Percentiles rank a stretch among this genome's conserved stretches.
phyloP scores from a whole-genome alignment of 1,284 basidiomycete genomes.

The Naganishia sp. region DNA sequence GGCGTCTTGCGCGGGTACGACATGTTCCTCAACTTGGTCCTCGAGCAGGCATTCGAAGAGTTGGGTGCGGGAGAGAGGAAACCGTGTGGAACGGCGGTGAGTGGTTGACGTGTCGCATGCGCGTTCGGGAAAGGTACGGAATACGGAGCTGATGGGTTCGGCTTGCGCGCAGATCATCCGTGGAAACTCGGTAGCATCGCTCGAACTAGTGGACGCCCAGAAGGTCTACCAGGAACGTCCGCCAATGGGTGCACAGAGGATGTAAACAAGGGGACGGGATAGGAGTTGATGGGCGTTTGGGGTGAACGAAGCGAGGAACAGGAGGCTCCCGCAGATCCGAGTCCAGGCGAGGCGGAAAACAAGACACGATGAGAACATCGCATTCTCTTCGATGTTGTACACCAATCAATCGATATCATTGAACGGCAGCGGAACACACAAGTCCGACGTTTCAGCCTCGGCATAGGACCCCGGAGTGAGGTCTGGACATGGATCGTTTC shows the following conservation, averaged over 20 bases:
- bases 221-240: constrained; percentile 34
- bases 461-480: too few species aligned
- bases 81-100: constrained; percentile 83
- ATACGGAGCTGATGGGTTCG: background rate
- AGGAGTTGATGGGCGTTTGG: background rate
- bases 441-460: background rate
- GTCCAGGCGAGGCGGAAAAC: too few species aligned
- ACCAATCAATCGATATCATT: background rate
- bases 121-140: background rate
- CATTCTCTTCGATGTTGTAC: background rate
- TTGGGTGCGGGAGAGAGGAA: constrained; percentile 83
- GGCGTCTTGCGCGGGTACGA: constrained; percentile 96
- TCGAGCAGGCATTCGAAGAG: constrained; percentile 94
- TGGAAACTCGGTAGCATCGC: constrained; percentile 86
- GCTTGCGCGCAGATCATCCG: constrained; percentile 72
- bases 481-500: background rate
- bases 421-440: background rate
- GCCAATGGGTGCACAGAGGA: constrained; percentile 23
- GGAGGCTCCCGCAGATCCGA: too few species aligned
- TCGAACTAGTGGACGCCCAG: constrained; percentile 50
- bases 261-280: constrained; percentile 1
- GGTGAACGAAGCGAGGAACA: background rate
- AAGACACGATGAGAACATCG: too few species aligned
- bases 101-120: constrained; percentile 49
- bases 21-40: constrained; percentile 96